These are phyloP conservation scores for Pseudisothecium myosuroides DNA, from an alignment of 225 moss, liverwort and hornwort species.

Conservation along the genomic window DNA sequence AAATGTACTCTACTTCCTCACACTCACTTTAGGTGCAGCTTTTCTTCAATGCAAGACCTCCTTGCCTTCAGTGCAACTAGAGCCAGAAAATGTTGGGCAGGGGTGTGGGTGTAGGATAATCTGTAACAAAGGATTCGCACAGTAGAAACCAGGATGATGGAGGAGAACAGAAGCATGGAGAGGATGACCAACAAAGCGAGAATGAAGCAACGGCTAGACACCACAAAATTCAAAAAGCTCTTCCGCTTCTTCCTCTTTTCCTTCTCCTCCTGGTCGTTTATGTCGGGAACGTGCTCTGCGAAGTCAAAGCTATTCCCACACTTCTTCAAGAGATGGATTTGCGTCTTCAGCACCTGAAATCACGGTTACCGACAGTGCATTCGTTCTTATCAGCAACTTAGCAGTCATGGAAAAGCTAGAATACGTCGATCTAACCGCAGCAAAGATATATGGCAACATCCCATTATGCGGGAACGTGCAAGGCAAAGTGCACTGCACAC, in stretches of 20 bases:
- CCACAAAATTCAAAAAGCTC: background rate
- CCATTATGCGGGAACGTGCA: background rate
- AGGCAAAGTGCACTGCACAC: background rate
- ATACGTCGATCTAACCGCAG: background rate
- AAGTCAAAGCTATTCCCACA: background rate
- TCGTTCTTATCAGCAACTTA: background rate
- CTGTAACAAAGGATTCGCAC: background rate
- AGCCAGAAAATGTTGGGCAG: background rate
- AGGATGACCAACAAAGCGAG: slow-evolving; percentile 1
- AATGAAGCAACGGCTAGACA: background rate
- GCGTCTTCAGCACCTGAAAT: background rate
- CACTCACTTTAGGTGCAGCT: background rate
- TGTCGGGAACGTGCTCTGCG: background rate
- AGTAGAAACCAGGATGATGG: background rate
- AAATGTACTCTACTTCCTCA: background rate
- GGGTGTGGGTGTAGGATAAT: background rate
- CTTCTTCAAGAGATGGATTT: slow-evolving; percentile 1
- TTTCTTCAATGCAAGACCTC: background rate
- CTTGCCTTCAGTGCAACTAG: background rate
- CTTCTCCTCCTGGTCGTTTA: background rate
- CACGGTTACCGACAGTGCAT: background rate
- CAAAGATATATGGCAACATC: background rate
- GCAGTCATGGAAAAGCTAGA: background rate
- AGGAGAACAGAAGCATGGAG: slow-evolving; percentile 2
- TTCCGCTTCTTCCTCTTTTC: background rate